Conservation (phyloP, 345 rosid species). For the Anacardium occidentale region DNA sequence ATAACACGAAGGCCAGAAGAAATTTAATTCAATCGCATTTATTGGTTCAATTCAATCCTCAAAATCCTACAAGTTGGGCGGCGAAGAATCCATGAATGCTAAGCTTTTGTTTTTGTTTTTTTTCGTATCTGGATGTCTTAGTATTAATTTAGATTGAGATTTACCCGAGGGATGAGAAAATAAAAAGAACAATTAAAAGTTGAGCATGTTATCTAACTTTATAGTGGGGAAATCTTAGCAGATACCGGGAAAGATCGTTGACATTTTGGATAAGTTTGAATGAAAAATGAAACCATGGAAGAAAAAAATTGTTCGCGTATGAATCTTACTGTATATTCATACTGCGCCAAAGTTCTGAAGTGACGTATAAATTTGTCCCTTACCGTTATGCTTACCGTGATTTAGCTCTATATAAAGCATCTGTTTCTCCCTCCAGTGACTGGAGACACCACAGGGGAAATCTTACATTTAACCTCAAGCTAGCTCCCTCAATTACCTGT, state of each 20-base stretch:
- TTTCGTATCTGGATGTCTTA: not conserved
- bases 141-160: not conserved
- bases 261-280: not conserved
- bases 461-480: not conserved
- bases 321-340: constrained; percentile 15
- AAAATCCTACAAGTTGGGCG: constrained; percentile 1
- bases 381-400: not conserved
- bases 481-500: not conserved
- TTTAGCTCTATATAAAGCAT: constrained; percentile 27
- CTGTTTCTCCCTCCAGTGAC: constrained; percentile 1
- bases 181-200: not conserved
- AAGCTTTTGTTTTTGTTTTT: too few relatives aligned
- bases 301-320: constrained; percentile 6
- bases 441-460: constrained; percentile 7
- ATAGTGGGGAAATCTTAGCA: not conserved
- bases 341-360: not conserved
- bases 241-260: not conserved
- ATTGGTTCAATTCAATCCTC: constrained; percentile 3
- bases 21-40: not conserved
- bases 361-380: not conserved
- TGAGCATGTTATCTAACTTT: not conserved
- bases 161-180: not conserved
- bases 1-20: not conserved
- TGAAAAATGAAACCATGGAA: not conserved
- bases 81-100: not conserved